Evolutionary conservation across 345 rosid genomes (phyloP), one percentile per base, ranked within the genome.

Genomic region (Brassica juncea): DNA sequence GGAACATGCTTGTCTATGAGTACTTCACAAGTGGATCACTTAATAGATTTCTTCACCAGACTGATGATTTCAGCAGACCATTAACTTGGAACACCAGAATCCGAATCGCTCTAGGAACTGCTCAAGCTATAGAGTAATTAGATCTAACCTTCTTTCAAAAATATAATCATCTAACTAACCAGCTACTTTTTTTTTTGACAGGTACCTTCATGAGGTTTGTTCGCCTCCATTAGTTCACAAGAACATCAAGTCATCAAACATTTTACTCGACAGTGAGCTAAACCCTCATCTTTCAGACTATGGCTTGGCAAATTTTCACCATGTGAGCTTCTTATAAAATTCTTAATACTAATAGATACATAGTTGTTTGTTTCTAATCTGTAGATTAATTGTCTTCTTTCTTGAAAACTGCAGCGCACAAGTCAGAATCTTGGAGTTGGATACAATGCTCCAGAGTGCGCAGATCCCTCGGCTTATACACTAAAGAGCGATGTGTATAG

Each of bases 51-150:
- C 89, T 95, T 37, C 99, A 95, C 79, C 70, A 85, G 80, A 87
- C 97, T 11, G 97, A 90, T 80, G 99, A 91, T 81, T 95, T 84
- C 68, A 93, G 98, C 85, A 95, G 86, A 44, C 99, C 99, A 25
- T 73, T 95, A 57, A 95, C 99, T 75, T 95, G 99, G 98, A 95
- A 91, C 78, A 95, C 99, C 21, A 86, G 99, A 80, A 87, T 93
- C 85, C 82, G 89, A 74, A 95, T 95, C 44, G 97, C 98, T 73
- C 81, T 95, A 8, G 94, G 93, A 68, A 85, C 94, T 15, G 97
- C 96, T 23, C 84, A 91, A 72, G 98, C 97, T 62, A 82, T 91
- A 63, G 98, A 93, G 98, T 94, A 86, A 87, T 66, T 57, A 19
- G 19, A 19, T 19, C 19, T 19, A 19, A 19, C 19, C 19, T 19